phyloP scores from a whole-genome alignment of 2,329 filamentous ascomycete species.

The Claviceps maximensis region DNA sequence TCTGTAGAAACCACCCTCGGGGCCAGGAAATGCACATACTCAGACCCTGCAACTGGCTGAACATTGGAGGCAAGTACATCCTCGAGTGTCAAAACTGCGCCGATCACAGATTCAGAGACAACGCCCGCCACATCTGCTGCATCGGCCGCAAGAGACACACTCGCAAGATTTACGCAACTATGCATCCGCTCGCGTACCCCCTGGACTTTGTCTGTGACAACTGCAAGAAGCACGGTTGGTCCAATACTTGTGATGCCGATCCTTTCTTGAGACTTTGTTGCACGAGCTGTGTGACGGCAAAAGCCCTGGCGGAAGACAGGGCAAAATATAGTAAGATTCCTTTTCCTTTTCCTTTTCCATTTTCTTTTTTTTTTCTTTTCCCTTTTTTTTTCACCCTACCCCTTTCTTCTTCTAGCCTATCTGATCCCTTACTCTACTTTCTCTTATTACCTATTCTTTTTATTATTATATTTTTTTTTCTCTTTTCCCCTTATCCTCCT shows the following conservation, averaged over 20 bases:
- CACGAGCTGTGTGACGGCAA: slow-evolving; percentile 8
- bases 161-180: slow-evolving; percentile 8
- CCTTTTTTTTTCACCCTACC: no score
- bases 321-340: neutral
- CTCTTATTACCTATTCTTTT: no score
- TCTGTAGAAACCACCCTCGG: slow-evolving; percentile 6
- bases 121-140: slow-evolving; percentile 6
- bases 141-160: slow-evolving; percentile 1
- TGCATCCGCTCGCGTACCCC: slow-evolving; percentile 7
- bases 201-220: slow-evolving; percentile 6
- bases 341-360: neutral
- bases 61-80: slow-evolving; percentile 1
- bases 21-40: slow-evolving; percentile 2
- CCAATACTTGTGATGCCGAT: slow-evolving; percentile 12
- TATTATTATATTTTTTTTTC: neutral
- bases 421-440: no score
- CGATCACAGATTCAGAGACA: slow-evolving; percentile 8
- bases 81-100: slow-evolving; percentile 16
- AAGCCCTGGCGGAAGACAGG: slow-evolving; percentile 4
- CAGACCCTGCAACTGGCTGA: slow-evolving; percentile 8
- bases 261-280: slow-evolving; percentile 10
- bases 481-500: neutral
- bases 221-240: slow-evolving; percentile 4
- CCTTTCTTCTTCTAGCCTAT: neutral
- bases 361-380: neutral